phyloP scores from a whole-genome alignment of 495 filamentous ascomycete species.

The Trichoderma erinaceum region DNA sequence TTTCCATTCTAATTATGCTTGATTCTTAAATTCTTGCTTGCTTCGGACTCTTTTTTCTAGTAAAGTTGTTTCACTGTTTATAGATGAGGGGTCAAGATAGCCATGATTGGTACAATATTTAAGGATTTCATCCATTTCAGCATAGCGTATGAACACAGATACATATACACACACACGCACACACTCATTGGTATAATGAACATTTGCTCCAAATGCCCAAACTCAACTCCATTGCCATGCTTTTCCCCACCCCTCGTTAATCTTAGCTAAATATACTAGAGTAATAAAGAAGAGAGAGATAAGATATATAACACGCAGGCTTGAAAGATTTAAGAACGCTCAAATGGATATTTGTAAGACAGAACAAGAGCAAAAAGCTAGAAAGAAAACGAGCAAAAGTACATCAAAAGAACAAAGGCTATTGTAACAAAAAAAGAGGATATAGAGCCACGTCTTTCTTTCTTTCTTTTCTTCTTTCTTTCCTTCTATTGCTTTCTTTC shows the following conservation, averaged over 20 bases:
- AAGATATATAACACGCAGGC: not conserved
- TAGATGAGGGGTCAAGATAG: too few species aligned
- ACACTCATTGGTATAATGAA: not conserved
- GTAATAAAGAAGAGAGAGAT: not conserved
- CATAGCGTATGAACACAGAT: not conserved
- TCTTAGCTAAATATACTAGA: not conserved
- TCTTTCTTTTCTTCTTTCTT: not conserved
- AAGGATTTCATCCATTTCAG: too few species aligned
- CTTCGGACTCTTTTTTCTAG: not conserved
- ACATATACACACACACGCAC: not conserved
- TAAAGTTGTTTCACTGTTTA: not conserved
- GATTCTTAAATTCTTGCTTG: not conserved
- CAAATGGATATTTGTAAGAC: not conserved
- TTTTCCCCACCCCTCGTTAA: not conserved
- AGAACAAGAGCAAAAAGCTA: not conserved
- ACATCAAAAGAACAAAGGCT: not conserved
- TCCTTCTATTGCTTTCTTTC: not conserved
- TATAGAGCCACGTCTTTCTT: not conserved
- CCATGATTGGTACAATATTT: too few species aligned
- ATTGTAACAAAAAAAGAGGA: not conserved
- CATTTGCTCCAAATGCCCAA: not conserved
- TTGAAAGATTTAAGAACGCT: not conserved
- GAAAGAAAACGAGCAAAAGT: not conserved
- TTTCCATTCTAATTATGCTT: not conserved
- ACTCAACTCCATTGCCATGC: conserved; percentile 10